These are phyloP conservation scores for Vitis vinifera DNA, from an alignment of 164 flowering plant species.

Conservation along the genomic window ASM3070453v1 NC_081810.1:3892501-3893000, in stretches of 20 bases:
- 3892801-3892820: neutral
- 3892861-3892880: conserved; percentile 24
- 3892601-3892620: conserved; percentile 16
- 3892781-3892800: no score
- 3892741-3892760: no score
- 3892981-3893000: conserved; percentile 28
- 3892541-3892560: conserved; percentile 79
- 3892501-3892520: conserved; percentile 58
- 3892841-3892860: conserved; percentile 30
- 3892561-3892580: conserved; percentile 57
- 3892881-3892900: conserved; percentile 29
- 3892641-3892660: no score
- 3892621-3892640: neutral
- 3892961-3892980: conserved; percentile 49
- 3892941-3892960: neutral
- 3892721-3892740: no score
- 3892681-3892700: no score
- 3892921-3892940: neutral
- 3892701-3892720: no score
- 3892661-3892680: no score
- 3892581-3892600: conserved; percentile 55
- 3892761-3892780: no score
- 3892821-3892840: conserved; percentile 47
- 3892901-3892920: conserved; percentile 25
- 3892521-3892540: conserved; percentile 58